Conservation (phyloP, 2,329 filamentous ascomycete genomes). For the Cercospora sp. region DNA sequence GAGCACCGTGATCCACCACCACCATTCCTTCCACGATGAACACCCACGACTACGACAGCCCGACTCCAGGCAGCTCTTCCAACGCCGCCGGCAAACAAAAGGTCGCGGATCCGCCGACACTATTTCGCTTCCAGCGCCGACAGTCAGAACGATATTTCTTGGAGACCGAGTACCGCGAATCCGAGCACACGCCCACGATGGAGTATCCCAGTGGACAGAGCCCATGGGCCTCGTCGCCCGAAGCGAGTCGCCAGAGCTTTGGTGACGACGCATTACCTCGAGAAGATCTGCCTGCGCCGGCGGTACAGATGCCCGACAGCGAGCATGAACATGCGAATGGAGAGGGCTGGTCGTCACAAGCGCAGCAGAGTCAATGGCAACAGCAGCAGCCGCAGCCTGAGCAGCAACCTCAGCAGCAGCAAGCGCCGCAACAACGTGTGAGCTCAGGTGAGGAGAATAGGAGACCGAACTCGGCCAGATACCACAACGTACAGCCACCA, state of each 20-base stretch:
- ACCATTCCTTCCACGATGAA: conserved; percentile 3
- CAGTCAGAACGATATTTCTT: conserved; percentile 38
- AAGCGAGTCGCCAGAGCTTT: conserved; percentile 51
- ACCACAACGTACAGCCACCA: conserved; percentile 39
- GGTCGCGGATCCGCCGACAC: conserved; percentile 19
- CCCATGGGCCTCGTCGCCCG: conserved; percentile 65
- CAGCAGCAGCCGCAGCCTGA: conserved; percentile 44
- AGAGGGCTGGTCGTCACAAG: conserved; percentile 29
- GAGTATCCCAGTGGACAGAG: conserved; percentile 65
- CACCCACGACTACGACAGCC: not conserved
- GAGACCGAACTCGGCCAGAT: conserved; percentile 34
- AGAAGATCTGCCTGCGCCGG: conserved; percentile 34
- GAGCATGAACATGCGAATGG: conserved; percentile 20
- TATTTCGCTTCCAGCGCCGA: conserved; percentile 41
- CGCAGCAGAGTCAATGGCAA: conserved; percentile 10
- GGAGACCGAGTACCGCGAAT: conserved; percentile 36
- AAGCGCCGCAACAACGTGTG: conserved; percentile 29
- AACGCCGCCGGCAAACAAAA: conserved; percentile 27
- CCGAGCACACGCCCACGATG: conserved; percentile 50
- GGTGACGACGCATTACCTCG: conserved; percentile 40
- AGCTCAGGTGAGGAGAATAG: conserved; percentile 32
- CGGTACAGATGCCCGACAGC: conserved; percentile 23
- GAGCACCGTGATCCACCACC: conserved; percentile 4
- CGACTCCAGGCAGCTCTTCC: conserved; percentile 12
- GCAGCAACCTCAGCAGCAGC: conserved; percentile 44